Conservation (phyloP, 352 stramenopile species). For the Globisporangium nunn region DNA sequence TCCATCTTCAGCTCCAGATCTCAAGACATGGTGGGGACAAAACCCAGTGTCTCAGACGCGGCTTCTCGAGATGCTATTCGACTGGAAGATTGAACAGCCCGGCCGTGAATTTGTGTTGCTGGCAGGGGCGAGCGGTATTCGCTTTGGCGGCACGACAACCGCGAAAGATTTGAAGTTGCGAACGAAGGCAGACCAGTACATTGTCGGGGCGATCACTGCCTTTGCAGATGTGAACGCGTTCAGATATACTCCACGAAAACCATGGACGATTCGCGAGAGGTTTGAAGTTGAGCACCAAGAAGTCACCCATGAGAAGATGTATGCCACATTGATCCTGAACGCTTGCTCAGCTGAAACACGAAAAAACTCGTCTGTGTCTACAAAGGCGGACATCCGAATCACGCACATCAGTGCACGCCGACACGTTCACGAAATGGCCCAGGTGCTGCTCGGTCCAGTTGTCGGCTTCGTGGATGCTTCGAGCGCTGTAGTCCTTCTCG, state of each 20-base stretch:
- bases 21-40: slow-evolving; percentile 31
- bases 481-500: slow-evolving; percentile 53
- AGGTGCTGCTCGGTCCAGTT: slow-evolving; percentile 57
- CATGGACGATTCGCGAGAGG: slow-evolving; percentile 26
- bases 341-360: background rate
- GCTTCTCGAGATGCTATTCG: slow-evolving; percentile 45
- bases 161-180: slow-evolving; percentile 45
- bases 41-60: slow-evolving; percentile 31
- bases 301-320: slow-evolving; percentile 9
- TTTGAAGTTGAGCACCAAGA: slow-evolving; percentile 41
- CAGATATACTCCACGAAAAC: slow-evolving; percentile 5
- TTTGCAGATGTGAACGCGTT: background rate
- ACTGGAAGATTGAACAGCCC: slow-evolving; percentile 60
- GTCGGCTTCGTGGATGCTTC: slow-evolving; percentile 58
- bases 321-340: slow-evolving; percentile 1
- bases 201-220: slow-evolving; percentile 28
- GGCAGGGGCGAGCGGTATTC: slow-evolving; percentile 22
- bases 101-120: slow-evolving; percentile 40
- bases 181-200: slow-evolving; percentile 32
- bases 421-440: slow-evolving; percentile 13
- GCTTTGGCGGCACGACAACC: slow-evolving; percentile 26
- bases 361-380: slow-evolving; percentile 24
- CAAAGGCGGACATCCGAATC: slow-evolving; percentile 6
- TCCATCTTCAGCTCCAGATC: slow-evolving; percentile 7
- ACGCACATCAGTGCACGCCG: slow-evolving; percentile 14